Evolutionary conservation across 2,329 filamentous ascomycete species (phyloP), one percentile per base, ranked within the genome.

Genomic region (Ascosphaera pollenicola): DNA sequence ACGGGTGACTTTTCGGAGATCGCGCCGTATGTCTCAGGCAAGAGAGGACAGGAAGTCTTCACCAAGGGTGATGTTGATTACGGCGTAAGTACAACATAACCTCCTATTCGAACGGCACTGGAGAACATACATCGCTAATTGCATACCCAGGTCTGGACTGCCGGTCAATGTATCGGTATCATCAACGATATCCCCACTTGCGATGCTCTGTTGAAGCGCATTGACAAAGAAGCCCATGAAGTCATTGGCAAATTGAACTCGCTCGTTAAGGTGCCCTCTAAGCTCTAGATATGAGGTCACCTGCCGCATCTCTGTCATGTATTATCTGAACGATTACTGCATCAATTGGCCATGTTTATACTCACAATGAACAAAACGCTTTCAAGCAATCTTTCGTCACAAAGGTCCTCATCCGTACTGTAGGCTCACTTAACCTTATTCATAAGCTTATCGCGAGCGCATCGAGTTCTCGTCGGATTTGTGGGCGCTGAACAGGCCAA

Each of bases 121-220:
- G 24, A n/a, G 31, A 21, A 8, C 34, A 11, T 11, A 13, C 1
- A 36, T 11, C 26, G 11, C 35, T 41, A 41, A 39, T 21, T 10
- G n/a, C n/a, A n/a, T n/a, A n/a, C n/a, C n/a, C 49, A 87, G 79
- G 80, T 94, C 31, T 98, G 89, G 89, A 95, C 89, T 16, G 84
- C 87, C 7, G 89, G 89, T 8, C 87, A 94, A 56, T 87, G 95
- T 47, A 93, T 98, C 47, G 81, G 81, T 4, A 56, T 89, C 41
- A 89, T 89, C 44, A 73, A 87, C 48, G 81, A 89, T 49, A 80
- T 85, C 40, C 79, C 79, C 7, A 81, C 76, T 0, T 87, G 81
- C 51, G 68, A 69, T 36, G 73, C 62, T 1, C 61, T 89, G 18
- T 61, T 84, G 8, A 64, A 64, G 47, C 69, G 81, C 41, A 85